Base-by-base conservation (phyloP, 179 eudicot genomes). In the Corrigiola litoralis region DNA sequence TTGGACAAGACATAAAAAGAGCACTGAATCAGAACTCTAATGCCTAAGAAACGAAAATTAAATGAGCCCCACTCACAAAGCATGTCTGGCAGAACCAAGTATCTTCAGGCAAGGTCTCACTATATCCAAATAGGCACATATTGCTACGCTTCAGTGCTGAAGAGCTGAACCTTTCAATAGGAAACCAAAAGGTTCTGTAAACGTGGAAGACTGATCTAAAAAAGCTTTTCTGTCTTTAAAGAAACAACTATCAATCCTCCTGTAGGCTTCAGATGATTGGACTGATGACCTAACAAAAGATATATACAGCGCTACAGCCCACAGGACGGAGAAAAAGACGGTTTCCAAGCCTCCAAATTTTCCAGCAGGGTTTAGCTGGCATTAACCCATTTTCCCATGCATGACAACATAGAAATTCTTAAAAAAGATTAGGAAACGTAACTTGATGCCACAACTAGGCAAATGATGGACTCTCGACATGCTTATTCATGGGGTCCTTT, bases 381-480 rank as follows among this genome's bases (percentile, higher is more conserved):
- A 63, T 56, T 21, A 27, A 51, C 50, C 5, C 36, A 6, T 40
- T 36, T 55, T 63, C 50, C 18, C 56, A 24, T 33, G 38, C 38
- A 54, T 53, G 36, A 27, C 21, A 41, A 17, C 53, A 23, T 25
- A 12, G 31, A 61, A 61, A 54, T 38, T 0, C 44, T 44, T 29
- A 33, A n/a, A 12, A 38, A 34, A 61, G 48, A 45, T 21, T 34
- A 68, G 20, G 13, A 31, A 25, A 40, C 41, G 27, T 28, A 38
- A 21, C 41, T 58, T 4, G 25, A 32, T 6, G 24, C 44, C 7
- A 20, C 44, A 65, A 28, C 65, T 74, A 85, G 12, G 68, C 68
- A 72, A 23, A 46, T 10, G 96, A 88, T 36, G 92, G 86, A 71
- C 81, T 82, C 73, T 79, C 89, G 17, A 66, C 63, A 45, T 74